Percentiles rank a stretch among this genome's conserved stretches.
phyloP scores from a whole-genome alignment of 495 filamentous ascomycete genomes.

The Pyrenopolyporus hunteri region DNA sequence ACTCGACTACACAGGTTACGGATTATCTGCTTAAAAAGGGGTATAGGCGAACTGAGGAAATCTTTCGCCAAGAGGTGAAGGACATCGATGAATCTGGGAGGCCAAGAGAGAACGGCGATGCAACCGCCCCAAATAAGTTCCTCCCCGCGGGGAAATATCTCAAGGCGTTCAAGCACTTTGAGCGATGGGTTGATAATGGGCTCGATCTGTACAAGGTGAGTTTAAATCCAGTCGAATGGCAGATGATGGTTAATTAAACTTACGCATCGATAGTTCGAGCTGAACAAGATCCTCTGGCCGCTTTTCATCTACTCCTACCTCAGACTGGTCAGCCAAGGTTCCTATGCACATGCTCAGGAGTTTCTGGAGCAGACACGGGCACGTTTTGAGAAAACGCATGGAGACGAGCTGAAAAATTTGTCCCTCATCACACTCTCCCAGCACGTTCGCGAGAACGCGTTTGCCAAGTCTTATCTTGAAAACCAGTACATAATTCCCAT shows the following conservation, averaged over 20 bases:
- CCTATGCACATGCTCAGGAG: constrained; percentile 68
- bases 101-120: constrained; percentile 31
- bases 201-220: constrained; percentile 90
- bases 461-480: constrained; percentile 75
- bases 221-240: neutral
- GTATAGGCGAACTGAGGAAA: constrained; percentile 89
- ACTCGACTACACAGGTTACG: constrained; percentile 68
- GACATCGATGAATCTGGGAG: constrained; percentile 41
- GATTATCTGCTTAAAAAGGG: constrained; percentile 97
- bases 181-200: constrained; percentile 83
- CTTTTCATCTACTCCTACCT: constrained; percentile 93
- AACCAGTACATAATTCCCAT: constrained; percentile 90
- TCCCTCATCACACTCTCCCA: constrained; percentile 72
- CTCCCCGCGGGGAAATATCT: constrained; percentile 64
- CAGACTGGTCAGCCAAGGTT: constrained; percentile 76
- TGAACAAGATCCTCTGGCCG: constrained; percentile 85
- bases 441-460: constrained; percentile 73
- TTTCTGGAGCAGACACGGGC: constrained; percentile 72
- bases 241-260: constrained; percentile 29
- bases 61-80: constrained; percentile 88
- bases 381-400: constrained; percentile 75
- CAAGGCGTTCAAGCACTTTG: constrained; percentile 73
- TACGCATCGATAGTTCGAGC: constrained; percentile 69
- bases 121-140: constrained; percentile 21
- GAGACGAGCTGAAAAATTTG: constrained; percentile 74